Base-by-base conservation (phyloP, 495 filamentous ascomycete species). In the Chaetomium cochliodes region DNA sequence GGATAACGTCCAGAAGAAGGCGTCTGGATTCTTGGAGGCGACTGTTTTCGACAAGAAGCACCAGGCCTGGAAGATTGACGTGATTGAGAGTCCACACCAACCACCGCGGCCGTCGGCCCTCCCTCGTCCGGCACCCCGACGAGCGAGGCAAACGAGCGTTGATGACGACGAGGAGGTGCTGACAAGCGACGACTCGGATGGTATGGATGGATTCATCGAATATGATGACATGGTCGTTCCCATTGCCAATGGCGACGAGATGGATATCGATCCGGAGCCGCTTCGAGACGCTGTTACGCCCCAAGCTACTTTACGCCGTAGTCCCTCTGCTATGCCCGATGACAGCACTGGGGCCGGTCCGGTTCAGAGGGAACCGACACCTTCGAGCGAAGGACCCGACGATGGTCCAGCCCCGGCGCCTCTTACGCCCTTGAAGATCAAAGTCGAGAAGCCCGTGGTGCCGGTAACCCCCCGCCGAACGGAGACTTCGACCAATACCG, bases 11-110 rank as follows among this genome's bases (percentile, higher is more conserved):
- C 66, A 73, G 20, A 74, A 74, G n/a, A 82, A 82, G 62, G 84
- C 84, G 54, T 67, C 70, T n/a, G 80, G 28, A 18, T 37, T 76
- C 49, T 71, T 96, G 72, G 84, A 91, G 51, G 68, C 71, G 5
- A 90, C 79, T 7, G 72, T 96, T n/a, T 82, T 80, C 30, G 79
- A 87, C 41, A 82, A 78, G 12, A 82, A 84, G 70, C 73, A 84
- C 25, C 65, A 77, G 8, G 72, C 69, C 26, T 92, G 86, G 85
- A 80, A 77, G 54, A 76, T 88, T 20, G 69, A 66, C 4, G 52
- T 88, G 1, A 77, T 92, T 23, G 71, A 80, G 60, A 75, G 76
- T 25, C 73, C 79, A 2, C 67, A 60, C 5, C 79, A 78, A 51
- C 89, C 89, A 0, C 78, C 80, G 9, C 86, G 77, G 60, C 68